Base-by-base conservation (phyloP, 805 yeast species). In the Danielia reshetovae region DNA sequence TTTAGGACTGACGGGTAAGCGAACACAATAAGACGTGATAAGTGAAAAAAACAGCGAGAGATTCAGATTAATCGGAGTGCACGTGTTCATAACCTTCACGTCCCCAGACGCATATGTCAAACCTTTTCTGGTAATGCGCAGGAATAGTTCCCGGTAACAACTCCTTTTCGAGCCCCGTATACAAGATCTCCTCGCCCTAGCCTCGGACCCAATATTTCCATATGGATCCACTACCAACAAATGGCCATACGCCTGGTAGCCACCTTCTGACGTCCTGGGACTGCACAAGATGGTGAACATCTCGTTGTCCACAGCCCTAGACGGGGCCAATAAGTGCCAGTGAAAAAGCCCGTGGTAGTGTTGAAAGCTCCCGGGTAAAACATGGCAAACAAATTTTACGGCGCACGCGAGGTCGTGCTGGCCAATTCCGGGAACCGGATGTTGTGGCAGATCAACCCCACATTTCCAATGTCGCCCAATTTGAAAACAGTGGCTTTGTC, bases 331-430 rank as follows among this genome's bases (percentile, higher is more conserved):
- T 38, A 82, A 65, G 48, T 79, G 83, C 94, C 94, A 84, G 55
- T 80, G 90, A 57, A 80, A 62, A 1, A 93, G 94, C 0, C 94
- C 94, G 93, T 84, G n/a, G 82, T 81, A 6, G 89, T 81, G 62
- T 84, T 84, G 64, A 84, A 84, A 0, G 94, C 94, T 32, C 88
- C 86, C 0, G 94, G 94, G 44, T 81, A 84, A 38, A 79, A 67
- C 87, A 83, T 79, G 29, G 83, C 85, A 57, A 82, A 81, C 0
- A 86, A 71, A 41, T 77, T 76, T 43, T 72, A 59, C n/a, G 60
- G 59, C n/a, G 35, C 30, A 48, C 93, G 70, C 1, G 85, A 74
- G 12, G 85, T 81, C 14, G 75, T 65, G 51, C 72, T 70, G 1
- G 90, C 86, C 37, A 82, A 64, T 52, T 84, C 94, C 1, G 93